Percentiles rank a stretch among this genome's conserved stretches.
These are phyloP conservation scores for Pseudonitzschia multistriata DNA, from an alignment of 108 stramenopile genomes.

Conservation along the genomic window DNA sequence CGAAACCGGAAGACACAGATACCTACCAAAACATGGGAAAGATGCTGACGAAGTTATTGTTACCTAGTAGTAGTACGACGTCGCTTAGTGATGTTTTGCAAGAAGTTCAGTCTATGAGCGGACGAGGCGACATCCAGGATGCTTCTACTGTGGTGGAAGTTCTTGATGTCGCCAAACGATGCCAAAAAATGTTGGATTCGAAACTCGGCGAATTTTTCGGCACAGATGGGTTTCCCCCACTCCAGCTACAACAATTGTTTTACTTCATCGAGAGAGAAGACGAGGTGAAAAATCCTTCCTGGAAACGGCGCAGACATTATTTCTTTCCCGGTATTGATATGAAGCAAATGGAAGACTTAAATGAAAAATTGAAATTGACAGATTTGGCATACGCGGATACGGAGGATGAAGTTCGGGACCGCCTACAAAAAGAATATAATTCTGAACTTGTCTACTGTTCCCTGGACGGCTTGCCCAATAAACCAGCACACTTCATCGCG, in stretches of 20 bases:
- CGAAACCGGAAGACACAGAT: constrained; percentile 8
- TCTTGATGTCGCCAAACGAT: constrained; percentile 11
- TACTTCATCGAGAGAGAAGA: constrained; percentile 82
- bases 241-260: constrained; percentile 23
- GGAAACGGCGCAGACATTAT: constrained; percentile 76
- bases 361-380: constrained; percentile 59
- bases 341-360: constrained; percentile 57
- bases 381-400: constrained; percentile 63
- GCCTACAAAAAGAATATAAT: constrained; percentile 32
- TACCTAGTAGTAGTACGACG: background rate
- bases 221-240: constrained; percentile 11
- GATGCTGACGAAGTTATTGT: constrained; percentile 3
- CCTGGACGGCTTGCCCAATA: constrained; percentile 53
- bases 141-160: constrained; percentile 23
- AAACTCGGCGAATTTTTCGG: constrained; percentile 19
- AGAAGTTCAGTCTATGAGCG: constrained; percentile 20
- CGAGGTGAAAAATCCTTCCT: constrained; percentile 70
- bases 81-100: constrained; percentile 23
- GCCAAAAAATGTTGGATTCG: constrained; percentile 12
- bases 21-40: constrained; percentile 6
- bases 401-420: constrained; percentile 55
- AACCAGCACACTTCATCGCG: constrained; percentile 78
- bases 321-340: constrained; percentile 56
- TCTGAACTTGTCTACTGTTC: constrained; percentile 56
- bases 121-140: constrained; percentile 35